Evolutionary conservation across 2,329 filamentous ascomycete genomes (phyloP).

Genomic region (Colletotrichum cuscutae): DNA sequence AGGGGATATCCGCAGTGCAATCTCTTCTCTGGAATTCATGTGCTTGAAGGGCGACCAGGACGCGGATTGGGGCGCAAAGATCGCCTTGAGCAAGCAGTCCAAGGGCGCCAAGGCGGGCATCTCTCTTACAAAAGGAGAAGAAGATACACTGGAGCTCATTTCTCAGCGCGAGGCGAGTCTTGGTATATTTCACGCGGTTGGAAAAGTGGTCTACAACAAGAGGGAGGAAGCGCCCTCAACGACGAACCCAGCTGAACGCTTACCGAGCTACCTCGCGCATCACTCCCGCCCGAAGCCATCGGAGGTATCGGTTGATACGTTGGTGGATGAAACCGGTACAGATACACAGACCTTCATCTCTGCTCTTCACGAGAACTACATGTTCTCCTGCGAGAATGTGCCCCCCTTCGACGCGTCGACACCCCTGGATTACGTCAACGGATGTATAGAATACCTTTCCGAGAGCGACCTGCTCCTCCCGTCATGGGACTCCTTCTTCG

Average conservation of each 20-base stretch:
- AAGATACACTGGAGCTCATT: slow-evolving; percentile 81
- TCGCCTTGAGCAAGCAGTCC: slow-evolving; percentile 76
- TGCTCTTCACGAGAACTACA: slow-evolving; percentile 93
- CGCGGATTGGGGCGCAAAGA: slow-evolving; percentile 78
- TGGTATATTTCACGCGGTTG: slow-evolving; percentile 95
- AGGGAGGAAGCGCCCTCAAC: slow-evolving; percentile 66
- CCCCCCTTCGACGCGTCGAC: slow-evolving; percentile 61
- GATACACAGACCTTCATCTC: slow-evolving; percentile 92
- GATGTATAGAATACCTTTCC: slow-evolving; percentile 88
- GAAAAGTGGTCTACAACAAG: slow-evolving; percentile 97
- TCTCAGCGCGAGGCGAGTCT: slow-evolving; percentile 89
- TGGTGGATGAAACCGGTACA: slow-evolving; percentile 95
- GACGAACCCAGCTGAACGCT: slow-evolving; percentile 57
- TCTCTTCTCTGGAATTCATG: slow-evolving; percentile 91
- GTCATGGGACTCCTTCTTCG: slow-evolving; percentile 75
- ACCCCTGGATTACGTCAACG: slow-evolving; percentile 81
- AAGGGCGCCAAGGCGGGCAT: slow-evolving; percentile 66
- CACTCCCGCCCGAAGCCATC: slow-evolving; percentile 70
- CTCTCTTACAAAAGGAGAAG: slow-evolving; percentile 78
- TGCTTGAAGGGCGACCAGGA: slow-evolving; percentile 84
- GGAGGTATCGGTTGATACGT: slow-evolving; percentile 74
- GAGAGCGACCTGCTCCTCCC: slow-evolving; percentile 87
- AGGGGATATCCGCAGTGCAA: slow-evolving; percentile 92
- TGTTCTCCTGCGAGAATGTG: slow-evolving; percentile 78
- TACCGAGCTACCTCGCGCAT: slow-evolving; percentile 69